These are phyloP conservation scores for Fusarium aywerte DNA, from an alignment of 2,329 filamentous ascomycete species.

Conservation along the genomic window DNA sequence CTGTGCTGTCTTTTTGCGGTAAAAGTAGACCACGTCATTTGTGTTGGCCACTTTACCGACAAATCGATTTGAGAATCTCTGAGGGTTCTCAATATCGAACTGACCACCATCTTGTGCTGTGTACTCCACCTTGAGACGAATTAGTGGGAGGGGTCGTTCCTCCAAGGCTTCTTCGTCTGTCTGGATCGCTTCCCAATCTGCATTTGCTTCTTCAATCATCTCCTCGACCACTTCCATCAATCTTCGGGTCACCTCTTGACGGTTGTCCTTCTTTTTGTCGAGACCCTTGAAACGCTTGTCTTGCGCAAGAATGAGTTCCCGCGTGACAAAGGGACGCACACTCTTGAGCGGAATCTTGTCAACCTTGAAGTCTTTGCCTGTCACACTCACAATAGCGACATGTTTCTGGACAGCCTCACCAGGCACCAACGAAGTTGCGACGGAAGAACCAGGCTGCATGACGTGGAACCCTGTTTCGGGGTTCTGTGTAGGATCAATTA, in stretches of 20 bases:
- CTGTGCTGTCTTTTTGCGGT: slow-evolving; percentile 82
- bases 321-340: slow-evolving; percentile 90
- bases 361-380: slow-evolving; percentile 81
- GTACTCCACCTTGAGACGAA: slow-evolving; percentile 91
- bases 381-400: slow-evolving; percentile 85
- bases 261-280: slow-evolving; percentile 84
- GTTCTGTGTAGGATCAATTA: slow-evolving; percentile 86
- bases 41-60: slow-evolving; percentile 90
- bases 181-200: slow-evolving; percentile 84
- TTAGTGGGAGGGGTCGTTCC: slow-evolving; percentile 78
- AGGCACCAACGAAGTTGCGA: slow-evolving; percentile 90
- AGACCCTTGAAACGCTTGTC: slow-evolving; percentile 81
- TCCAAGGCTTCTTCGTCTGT: slow-evolving; percentile 69
- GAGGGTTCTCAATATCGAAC: slow-evolving; percentile 94
- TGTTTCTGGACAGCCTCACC: slow-evolving; percentile 94
- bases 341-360: slow-evolving; percentile 87
- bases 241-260: slow-evolving; percentile 79
- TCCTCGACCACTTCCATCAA: slow-evolving; percentile 83
- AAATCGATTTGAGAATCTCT: slow-evolving; percentile 94
- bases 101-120: slow-evolving; percentile 84
- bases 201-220: slow-evolving; percentile 85
- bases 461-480: slow-evolving; percentile 92
- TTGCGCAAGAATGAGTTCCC: slow-evolving; percentile 80
- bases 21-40: slow-evolving; percentile 92
- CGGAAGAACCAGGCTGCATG: slow-evolving; percentile 96